These are phyloP conservation scores for Mucor indicus DNA, from an alignment of 371 early-diverging fungal species.

Conservation along the genomic window DNA sequence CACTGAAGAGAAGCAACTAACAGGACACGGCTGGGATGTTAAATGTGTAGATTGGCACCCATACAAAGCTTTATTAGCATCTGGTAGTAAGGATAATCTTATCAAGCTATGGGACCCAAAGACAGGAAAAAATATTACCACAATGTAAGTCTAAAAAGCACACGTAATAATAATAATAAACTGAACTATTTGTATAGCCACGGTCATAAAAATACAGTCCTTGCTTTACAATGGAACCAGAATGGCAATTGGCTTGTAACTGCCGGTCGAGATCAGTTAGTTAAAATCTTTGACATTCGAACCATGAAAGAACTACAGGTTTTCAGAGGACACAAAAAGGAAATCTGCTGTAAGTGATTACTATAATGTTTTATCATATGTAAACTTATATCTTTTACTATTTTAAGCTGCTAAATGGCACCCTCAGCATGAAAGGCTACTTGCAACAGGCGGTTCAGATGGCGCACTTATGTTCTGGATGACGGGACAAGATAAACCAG, in stretches of 20 bases:
- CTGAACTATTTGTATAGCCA: conserved; percentile 51
- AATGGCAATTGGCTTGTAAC: conserved; percentile 98
- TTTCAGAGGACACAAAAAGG: conserved; percentile 92
- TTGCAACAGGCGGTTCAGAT: conserved; percentile 95
- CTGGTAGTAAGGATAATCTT: conserved; percentile 98
- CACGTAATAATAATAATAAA: neutral
- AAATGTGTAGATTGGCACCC: conserved; percentile 99
- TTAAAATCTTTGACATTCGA: conserved; percentile 96
- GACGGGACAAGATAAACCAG: conserved; percentile 67
- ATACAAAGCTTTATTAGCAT: conserved; percentile 91
- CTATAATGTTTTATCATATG: neutral
- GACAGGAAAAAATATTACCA: conserved; percentile 82
- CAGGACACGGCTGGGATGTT: conserved; percentile 99
- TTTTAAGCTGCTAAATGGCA: conserved; percentile 88
- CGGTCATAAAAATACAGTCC: conserved; percentile 97
- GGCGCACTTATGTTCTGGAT: conserved; percentile 95
- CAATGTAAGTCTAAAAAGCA: conserved; percentile 63
- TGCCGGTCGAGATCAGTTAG: conserved; percentile 93
- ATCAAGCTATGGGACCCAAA: conserved; percentile 99
- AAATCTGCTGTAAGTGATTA: conserved; percentile 79
- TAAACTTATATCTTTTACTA: neutral
- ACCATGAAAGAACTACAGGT: conserved; percentile 93
- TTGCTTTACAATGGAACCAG: conserved; percentile 91
- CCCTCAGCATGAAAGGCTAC: conserved; percentile 89
- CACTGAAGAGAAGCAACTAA: conserved; percentile 79